Evolutionary conservation across 805 yeast species (phyloP).

Genomic region (Cephaloascus albidus): DNA sequence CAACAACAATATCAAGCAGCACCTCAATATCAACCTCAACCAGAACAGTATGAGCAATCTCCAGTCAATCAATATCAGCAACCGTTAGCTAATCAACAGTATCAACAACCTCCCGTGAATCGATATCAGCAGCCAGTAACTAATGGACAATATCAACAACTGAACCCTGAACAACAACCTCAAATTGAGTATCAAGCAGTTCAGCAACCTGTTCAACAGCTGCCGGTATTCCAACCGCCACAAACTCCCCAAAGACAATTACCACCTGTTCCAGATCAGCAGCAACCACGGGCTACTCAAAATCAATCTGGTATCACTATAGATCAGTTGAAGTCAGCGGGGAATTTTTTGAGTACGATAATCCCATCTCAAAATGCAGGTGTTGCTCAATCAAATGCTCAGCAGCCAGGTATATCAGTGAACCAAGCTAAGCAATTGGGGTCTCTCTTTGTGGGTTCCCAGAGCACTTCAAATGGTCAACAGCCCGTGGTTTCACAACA

Average conservation of each 20-base stretch:
- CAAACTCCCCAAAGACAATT: slow-evolving; percentile 1
- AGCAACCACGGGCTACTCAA: slow-evolving; percentile 2
- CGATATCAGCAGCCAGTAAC: not conserved
- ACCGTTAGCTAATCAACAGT: too few relatives aligned
- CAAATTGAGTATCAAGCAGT: too few relatives aligned
- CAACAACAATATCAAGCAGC: not conserved
- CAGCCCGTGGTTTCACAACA: too few relatives aligned
- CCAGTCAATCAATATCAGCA: too few relatives aligned
- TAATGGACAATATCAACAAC: not conserved
- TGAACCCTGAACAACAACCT: not conserved
- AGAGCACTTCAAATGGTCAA: too few relatives aligned
- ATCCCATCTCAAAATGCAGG: slow-evolving; percentile 1
- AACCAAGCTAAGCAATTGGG: too few relatives aligned
- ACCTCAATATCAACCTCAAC: not conserved
- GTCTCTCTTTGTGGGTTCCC: too few relatives aligned
- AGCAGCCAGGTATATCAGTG: too few relatives aligned
- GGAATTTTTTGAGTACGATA: slow-evolving; percentile 3
- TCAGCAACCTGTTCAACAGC: too few relatives aligned
- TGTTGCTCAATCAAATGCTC: slow-evolving; percentile 1
- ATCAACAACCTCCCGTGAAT: too few relatives aligned
- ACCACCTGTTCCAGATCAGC: slow-evolving; percentile 1
- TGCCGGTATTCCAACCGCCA: too few relatives aligned
- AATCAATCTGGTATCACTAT: slow-evolving; percentile 3
- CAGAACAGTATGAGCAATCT: too few relatives aligned
- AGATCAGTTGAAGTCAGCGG: not conserved